A percentile compares a stretch with the other conserved stretches of the same genome.
These are phyloP conservation scores for Schizophyllum amplum DNA, from an alignment of 1,284 basidiomycete species.

Conservation along the genomic window DNA sequence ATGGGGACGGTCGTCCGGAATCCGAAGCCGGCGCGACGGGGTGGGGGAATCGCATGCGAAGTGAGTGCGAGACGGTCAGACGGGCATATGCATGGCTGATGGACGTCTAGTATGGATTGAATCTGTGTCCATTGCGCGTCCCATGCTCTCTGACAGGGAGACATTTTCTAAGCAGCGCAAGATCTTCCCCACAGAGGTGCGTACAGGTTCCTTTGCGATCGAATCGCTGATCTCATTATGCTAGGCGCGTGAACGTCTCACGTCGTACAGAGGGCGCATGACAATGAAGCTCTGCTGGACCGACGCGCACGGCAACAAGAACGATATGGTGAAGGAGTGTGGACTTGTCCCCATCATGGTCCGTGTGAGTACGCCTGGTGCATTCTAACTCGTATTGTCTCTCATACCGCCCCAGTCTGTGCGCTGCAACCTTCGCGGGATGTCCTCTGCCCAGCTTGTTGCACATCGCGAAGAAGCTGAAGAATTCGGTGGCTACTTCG, in stretches of 20 bases:
- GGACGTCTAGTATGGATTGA: conserved; percentile 77
- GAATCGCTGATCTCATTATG: conserved; percentile 3
- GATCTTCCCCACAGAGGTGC: conserved; percentile 86
- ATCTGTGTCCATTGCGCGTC: conserved; percentile 76
- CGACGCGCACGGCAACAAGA: conserved; percentile 62
- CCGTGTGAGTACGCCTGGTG: conserved; percentile 50
- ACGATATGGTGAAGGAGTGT: conserved; percentile 80
- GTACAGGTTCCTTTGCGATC: conserved; percentile 9
- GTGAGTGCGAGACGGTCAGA: conserved; percentile 41
- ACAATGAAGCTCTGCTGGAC: conserved; percentile 88
- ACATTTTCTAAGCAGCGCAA: conserved; percentile 69
- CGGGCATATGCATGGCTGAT: neutral
- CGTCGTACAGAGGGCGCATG: conserved; percentile 90
- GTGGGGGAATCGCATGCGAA: conserved; percentile 76
- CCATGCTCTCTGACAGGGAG: conserved; percentile 84
- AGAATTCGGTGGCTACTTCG: conserved; percentile 98
- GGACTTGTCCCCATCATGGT: conserved; percentile 96
- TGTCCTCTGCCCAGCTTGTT: conserved; percentile 86
- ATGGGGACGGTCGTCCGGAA: conserved; percentile 55
- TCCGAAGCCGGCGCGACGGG: conserved; percentile 26
- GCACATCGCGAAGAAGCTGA: conserved; percentile 92
- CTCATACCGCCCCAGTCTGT: conserved; percentile 55
- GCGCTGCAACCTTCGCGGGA: conserved; percentile 82
- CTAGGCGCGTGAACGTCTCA: conserved; percentile 86
- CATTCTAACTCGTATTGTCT: conserved; percentile 2